Conservation (phyloP, 805 yeast species). For the Yamadazyma paraphyllophila region DNA sequence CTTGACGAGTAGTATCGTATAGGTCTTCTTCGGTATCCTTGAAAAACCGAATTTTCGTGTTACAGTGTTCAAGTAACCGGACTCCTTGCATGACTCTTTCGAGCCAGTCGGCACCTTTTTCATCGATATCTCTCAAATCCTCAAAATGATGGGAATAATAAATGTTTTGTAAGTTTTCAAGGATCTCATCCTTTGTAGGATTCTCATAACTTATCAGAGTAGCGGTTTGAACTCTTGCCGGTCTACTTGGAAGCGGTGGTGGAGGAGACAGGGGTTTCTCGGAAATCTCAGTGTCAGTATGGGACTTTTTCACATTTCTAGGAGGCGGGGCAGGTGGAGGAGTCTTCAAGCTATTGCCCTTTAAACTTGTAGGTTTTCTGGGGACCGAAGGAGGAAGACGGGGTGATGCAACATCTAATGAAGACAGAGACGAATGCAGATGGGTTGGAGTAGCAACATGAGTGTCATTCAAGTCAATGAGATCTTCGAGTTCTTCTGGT, state of each 20-base stretch:
- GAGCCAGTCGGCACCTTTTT: slow-evolving; percentile 38
- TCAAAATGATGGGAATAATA: slow-evolving; percentile 21
- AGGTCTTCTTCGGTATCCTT: slow-evolving; percentile 36
- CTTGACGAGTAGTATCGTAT: slow-evolving; percentile 20
- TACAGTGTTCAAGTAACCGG: slow-evolving; percentile 26
- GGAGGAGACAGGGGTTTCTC: background rate
- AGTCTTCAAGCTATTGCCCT: slow-evolving; percentile 33
- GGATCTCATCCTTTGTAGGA: slow-evolving; percentile 13
- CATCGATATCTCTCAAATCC: slow-evolving; percentile 29
- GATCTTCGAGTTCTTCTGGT: slow-evolving; percentile 22
- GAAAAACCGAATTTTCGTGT: slow-evolving; percentile 30
- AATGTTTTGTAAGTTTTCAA: slow-evolving; percentile 13
- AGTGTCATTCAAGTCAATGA: slow-evolving; percentile 39
- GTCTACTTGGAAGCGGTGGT: slow-evolving; percentile 13
- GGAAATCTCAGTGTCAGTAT: slow-evolving; percentile 3
- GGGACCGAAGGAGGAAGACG: slow-evolving; percentile 47
- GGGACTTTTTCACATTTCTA: slow-evolving; percentile 7
- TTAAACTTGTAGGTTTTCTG: slow-evolving; percentile 42
- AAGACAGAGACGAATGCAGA: background rate
- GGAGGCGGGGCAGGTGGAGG: slow-evolving; percentile 19
- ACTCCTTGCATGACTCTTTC: slow-evolving; percentile 29
- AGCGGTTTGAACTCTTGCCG: slow-evolving; percentile 2
- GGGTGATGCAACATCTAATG: slow-evolving; percentile 5
- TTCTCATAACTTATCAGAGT: slow-evolving; percentile 9
- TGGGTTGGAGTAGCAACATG: slow-evolving; percentile 14